Conservation (phyloP, 1,284 basidiomycete species). For the Apiotrichum akiyoshidainum region DNA sequence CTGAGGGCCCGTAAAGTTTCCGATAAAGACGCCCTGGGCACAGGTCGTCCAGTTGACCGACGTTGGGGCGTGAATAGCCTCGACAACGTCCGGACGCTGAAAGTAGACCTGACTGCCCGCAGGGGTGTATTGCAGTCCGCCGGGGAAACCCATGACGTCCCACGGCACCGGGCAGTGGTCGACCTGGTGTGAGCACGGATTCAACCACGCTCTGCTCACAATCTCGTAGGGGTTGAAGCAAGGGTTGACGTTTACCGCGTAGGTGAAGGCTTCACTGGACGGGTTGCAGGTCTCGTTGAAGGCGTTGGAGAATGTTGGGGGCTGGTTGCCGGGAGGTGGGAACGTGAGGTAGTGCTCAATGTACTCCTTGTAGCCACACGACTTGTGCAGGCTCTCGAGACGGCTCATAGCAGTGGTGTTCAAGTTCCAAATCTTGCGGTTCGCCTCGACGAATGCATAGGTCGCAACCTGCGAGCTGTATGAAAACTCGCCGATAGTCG, state of each 20-base stretch:
- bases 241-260: slow-evolving; percentile 62
- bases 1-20: slow-evolving; percentile 32
- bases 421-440: slow-evolving; percentile 23
- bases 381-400: slow-evolving; percentile 57
- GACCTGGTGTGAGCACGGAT: neutral
- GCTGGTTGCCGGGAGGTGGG: slow-evolving; percentile 57
- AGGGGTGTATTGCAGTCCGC: slow-evolving; percentile 40
- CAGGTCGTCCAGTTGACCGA: slow-evolving; percentile 65
- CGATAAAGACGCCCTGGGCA: slow-evolving; percentile 57
- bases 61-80: slow-evolving; percentile 64
- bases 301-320: slow-evolving; percentile 28
- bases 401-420: slow-evolving; percentile 59
- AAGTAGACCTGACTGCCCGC: slow-evolving; percentile 56
- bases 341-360: slow-evolving; percentile 60
- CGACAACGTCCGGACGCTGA: slow-evolving; percentile 65
- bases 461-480: slow-evolving; percentile 68
- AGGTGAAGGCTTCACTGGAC: slow-evolving; percentile 63
- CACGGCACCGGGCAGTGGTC: slow-evolving; percentile 58
- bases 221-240: slow-evolving; percentile 74
- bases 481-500: slow-evolving; percentile 38
- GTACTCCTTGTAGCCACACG: slow-evolving; percentile 65
- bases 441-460: slow-evolving; percentile 13
- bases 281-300: slow-evolving; percentile 58
- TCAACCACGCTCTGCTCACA: slow-evolving; percentile 41
- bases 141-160: slow-evolving; percentile 73